Evolutionary conservation across 371 early-diverging fungal genomes (phyloP).

Genomic region (Mucor mucedo): DNA sequence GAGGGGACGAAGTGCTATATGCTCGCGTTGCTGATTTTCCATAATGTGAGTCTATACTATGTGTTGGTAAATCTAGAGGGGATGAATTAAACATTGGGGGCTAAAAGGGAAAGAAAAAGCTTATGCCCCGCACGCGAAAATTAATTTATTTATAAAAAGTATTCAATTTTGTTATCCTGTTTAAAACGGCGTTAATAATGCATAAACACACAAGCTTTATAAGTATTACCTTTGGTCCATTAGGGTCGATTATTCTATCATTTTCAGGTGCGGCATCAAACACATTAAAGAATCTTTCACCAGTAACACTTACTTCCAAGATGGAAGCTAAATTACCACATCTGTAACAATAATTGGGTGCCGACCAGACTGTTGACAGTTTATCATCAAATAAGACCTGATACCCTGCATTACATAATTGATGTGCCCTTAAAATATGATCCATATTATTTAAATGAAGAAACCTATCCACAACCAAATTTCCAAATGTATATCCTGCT

Average conservation of each 20-base stretch:
- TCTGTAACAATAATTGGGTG: conserved; percentile 93
- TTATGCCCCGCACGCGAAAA: background rate
- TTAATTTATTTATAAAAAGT: conserved; percentile 11
- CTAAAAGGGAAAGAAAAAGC: background rate
- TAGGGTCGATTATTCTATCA: conserved; percentile 45
- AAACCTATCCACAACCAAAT: conserved; percentile 84
- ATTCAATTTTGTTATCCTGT: conserved; percentile 21
- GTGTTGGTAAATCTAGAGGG: conserved; percentile 44
- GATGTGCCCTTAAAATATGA: conserved; percentile 94
- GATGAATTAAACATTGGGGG: conserved; percentile 41
- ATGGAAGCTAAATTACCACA: conserved; percentile 96
- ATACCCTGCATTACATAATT: conserved; percentile 96
- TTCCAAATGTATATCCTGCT: conserved; percentile 94
- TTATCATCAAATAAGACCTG: conserved; percentile 88
- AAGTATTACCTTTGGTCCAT: conserved; percentile 1
- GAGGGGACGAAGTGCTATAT: conserved; percentile 33
- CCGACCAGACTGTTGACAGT: conserved; percentile 91
- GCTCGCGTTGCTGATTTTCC: conserved; percentile 41
- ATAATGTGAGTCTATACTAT: conserved; percentile 38
- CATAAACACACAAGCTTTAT: background rate
- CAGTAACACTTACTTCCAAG: conserved; percentile 84
- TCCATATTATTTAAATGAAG: conserved; percentile 83
- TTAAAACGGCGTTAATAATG: background rate
- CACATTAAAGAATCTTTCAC: conserved; percentile 86
- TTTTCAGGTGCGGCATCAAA: conserved; percentile 91